phyloP scores from a whole-genome alignment of 2,329 filamentous ascomycete species.

The Neopestalotiopsis sp. region DNA sequence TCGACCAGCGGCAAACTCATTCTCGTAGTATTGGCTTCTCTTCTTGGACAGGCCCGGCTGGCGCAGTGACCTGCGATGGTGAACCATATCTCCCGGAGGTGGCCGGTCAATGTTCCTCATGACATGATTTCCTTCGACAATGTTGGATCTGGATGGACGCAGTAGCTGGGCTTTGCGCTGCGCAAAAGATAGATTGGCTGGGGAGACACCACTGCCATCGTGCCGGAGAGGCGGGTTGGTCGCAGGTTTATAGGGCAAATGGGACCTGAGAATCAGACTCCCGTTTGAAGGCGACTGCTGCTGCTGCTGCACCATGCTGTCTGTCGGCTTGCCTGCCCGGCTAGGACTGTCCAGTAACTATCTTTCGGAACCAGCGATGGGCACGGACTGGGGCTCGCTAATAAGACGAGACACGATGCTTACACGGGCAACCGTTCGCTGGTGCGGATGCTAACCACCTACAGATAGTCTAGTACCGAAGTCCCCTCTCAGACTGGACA shows the following conservation, averaged over 20 bases:
- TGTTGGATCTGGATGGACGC: slow-evolving; percentile 31
- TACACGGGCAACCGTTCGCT: not conserved
- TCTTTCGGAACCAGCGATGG: slow-evolving; percentile 6
- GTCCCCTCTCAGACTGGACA: not conserved
- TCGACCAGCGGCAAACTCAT: slow-evolving; percentile 44
- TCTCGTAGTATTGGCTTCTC: slow-evolving; percentile 53
- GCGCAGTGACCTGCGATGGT: slow-evolving; percentile 37
- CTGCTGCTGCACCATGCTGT: not conserved
- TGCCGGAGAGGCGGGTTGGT: slow-evolving; percentile 25
- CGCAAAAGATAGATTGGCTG: slow-evolving; percentile 32
- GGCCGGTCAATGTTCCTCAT: slow-evolving; percentile 46
- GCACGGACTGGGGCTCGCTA: slow-evolving; percentile 14
- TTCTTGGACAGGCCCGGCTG: slow-evolving; percentile 40
- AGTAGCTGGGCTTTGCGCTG: slow-evolving; percentile 37
- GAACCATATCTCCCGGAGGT: slow-evolving; percentile 44
- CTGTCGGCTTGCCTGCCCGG: no score
- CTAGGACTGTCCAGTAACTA: not conserved
- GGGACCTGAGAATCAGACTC: slow-evolving; percentile 8
- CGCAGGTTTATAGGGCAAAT: slow-evolving; percentile 25
- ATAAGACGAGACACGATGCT: not conserved
- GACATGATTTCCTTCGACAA: slow-evolving; percentile 43
- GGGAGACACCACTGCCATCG: slow-evolving; percentile 18
- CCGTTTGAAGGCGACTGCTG: slow-evolving; percentile 2
- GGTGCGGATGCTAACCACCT: not conserved
- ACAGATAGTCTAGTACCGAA: not conserved